Base-by-base conservation (phyloP, 495 filamentous ascomycete species). In the Hypoxylon crocopeplum region DNA sequence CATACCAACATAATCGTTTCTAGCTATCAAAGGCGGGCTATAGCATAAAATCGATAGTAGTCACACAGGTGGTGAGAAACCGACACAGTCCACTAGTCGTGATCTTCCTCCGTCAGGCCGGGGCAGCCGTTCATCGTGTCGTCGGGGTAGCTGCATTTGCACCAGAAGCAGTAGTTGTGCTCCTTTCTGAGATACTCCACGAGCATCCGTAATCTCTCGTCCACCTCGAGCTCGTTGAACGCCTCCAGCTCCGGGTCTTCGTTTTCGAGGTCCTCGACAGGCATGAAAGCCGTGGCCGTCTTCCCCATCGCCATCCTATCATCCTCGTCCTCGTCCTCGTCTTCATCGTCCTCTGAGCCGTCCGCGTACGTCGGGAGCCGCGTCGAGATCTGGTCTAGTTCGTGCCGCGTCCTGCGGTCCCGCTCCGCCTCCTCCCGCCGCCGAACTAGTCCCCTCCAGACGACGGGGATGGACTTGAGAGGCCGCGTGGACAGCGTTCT, bases 131-230 rank as follows among this genome's bases (percentile, higher is more conserved):
- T 90, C 86, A 97, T 86, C 58, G 79, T 75, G 12, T 69, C 80
- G 41, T 88, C 86, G 1, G 75, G 71, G 66, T 97, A 98, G 36
- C 77, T 74, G 70, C 80, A 88, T 70, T 97, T 97, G 70, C 94
- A 99, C 92, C 92, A 99, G 71, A 97, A 97, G 77, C 94, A 99
- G 69, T 99, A 99, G 33, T 79, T 72, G 64, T 89, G 80, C 62
- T 79, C 82, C 22, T 86, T 76, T 17, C 93, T 81, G 32, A 99
- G 67, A 70, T 88, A 85, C 17, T 72, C 61, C 8, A 94, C 83
- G 7, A 97, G 67, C 48, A 73, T 83, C 10, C 75, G 67, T 45
- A 97, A 69, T 57, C 81, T 82, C 62, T 96, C 88, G 1, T 74
- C 76, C 1, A 81, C 77, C 2, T 83, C 79, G 3, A 93, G 72